Base-by-base conservation (phyloP, 768 basidiomycete species). In the Rhodotorula diobovata region DNA sequence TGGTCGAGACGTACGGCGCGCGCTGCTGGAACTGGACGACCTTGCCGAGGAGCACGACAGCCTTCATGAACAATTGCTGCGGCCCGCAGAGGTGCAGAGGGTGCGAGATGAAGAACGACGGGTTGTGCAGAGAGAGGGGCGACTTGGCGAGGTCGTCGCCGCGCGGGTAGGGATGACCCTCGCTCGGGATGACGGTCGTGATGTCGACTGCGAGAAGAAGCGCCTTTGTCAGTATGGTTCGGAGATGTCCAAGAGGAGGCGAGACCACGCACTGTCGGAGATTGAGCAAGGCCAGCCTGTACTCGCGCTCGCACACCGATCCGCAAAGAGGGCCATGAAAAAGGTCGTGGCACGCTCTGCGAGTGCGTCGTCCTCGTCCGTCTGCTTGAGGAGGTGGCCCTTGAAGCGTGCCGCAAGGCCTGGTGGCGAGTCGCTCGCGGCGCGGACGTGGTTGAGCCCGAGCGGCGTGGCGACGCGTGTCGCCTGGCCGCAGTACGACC, bases 381-480 rank as follows among this genome's bases (percentile, higher is more conserved):
- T 65, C 21, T 56, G 41, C 9, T 51, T 46, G 2, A 75, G 39
- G 30, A 73, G 63, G 61, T 60, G 39, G 18, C 62, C 56, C 58
- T 75, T 71, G 59, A 35, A 58, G 11, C 21, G 46, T 7, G 32
- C 41, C 1, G 43, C 18, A 1, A 25, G 35, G 1, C n/a, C 28
- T 20, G n/a, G 32, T 30, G n/a, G 34, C 50, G 15, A 25, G 35
- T 63, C 59, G 48, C 23, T 15, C 21, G 51, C 56, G n/a, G 30
- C 30, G 4, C 73, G 70, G 15, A 77, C 57, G 63, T 77, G 75
- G 43, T 77, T 76, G 1, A 77, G 58, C 4, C 77, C 77, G n/a
- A 77, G 67, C 0, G 75, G 75, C 7, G 71, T 74, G 14, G 57
- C 32, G 30, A 77, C 67, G 4, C 77, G 57, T 0, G 75, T 76